These are phyloP conservation scores for Leccinellum rugosiceps DNA, from an alignment of 768 basidiomycete species.

Conservation along the genomic window DNA sequence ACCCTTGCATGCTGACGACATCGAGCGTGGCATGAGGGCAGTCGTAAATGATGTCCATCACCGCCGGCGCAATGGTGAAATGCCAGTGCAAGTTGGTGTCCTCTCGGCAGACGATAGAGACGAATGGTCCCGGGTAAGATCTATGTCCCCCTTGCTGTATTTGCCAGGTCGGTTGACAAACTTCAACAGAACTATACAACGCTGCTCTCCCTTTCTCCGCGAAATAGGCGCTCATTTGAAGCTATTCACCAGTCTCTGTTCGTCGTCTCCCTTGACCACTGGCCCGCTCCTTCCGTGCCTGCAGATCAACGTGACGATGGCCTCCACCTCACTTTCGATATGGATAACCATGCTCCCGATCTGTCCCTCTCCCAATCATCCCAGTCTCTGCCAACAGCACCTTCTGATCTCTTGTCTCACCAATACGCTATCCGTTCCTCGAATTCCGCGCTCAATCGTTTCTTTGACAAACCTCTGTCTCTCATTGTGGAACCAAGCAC, in stretches of 20 bases:
- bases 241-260: conserved; percentile 74
- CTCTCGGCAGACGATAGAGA: conserved; percentile 82
- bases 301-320: conserved; percentile 15
- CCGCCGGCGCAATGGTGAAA: conserved; percentile 51
- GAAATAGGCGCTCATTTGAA: conserved; percentile 58
- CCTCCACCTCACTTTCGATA: conserved; percentile 36
- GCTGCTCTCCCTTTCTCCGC: conserved; percentile 62
- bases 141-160: neutral
- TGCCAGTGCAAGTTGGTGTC: conserved; percentile 59
- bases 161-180: neutral
- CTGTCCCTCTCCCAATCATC: conserved; percentile 6
- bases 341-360: conserved; percentile 8
- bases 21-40: conserved; percentile 45
- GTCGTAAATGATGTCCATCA: conserved; percentile 56
- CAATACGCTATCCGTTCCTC: conserved; percentile 70
- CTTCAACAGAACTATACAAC: conserved; percentile 56
- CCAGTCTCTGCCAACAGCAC: conserved; percentile 4
- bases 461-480: conserved; percentile 86
- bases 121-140: conserved; percentile 69
- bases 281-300: conserved; percentile 39
- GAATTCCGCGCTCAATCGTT: conserved; percentile 70
- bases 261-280: conserved; percentile 77
- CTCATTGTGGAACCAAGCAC: conserved; percentile 83
- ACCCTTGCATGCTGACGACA: conserved; percentile 35
- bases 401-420: conserved; percentile 58